Conservation (phyloP, 257 asterid genomes). For the Galeopsis tetrahit region DNA sequence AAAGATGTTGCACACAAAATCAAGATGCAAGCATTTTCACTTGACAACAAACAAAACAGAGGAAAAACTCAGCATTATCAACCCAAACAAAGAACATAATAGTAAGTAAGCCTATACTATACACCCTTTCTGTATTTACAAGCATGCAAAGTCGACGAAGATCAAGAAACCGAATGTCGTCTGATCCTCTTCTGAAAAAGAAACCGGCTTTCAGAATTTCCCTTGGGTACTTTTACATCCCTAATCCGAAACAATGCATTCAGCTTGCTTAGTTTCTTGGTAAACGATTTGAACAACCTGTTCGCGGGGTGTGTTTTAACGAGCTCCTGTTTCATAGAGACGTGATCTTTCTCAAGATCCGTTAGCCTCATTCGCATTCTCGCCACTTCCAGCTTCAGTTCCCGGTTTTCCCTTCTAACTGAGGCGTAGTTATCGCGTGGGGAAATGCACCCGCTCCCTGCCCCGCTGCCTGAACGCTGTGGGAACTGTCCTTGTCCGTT, state of each 20-base stretch:
- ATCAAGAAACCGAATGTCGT: constrained; percentile 82
- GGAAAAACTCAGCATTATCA: constrained; percentile 21
- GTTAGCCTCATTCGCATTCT: constrained; percentile 98
- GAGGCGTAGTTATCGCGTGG: constrained; percentile 97
- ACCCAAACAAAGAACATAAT: constrained; percentile 27
- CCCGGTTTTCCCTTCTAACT: constrained; percentile 89
- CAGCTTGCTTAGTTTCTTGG: constrained; percentile 72
- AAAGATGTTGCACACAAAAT: constrained; percentile 11
- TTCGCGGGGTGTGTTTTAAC: constrained; percentile 76
- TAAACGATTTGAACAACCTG: constrained; percentile 70
- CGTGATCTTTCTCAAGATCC: constrained; percentile 91
- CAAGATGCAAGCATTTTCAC: constrained; percentile 24
- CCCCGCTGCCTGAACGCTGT: constrained; percentile 82
- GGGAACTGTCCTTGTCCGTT: constrained; percentile 66
- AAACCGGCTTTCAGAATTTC: constrained; percentile 57
- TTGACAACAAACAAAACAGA: constrained; percentile 14
- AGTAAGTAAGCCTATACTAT: constrained; percentile 18
- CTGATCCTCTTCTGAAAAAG: constrained; percentile 73
- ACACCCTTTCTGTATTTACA: constrained; percentile 44
- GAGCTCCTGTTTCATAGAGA: constrained; percentile 89
- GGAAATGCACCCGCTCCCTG: constrained; percentile 93
- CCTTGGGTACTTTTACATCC: constrained; percentile 48
- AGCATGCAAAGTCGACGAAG: neutral
- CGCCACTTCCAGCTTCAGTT: constrained; percentile 91
- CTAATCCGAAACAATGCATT: constrained; percentile 61